phyloP scores from a whole-genome alignment of 179 eudicot genomes.

The Spinacia oleracea region DNA sequence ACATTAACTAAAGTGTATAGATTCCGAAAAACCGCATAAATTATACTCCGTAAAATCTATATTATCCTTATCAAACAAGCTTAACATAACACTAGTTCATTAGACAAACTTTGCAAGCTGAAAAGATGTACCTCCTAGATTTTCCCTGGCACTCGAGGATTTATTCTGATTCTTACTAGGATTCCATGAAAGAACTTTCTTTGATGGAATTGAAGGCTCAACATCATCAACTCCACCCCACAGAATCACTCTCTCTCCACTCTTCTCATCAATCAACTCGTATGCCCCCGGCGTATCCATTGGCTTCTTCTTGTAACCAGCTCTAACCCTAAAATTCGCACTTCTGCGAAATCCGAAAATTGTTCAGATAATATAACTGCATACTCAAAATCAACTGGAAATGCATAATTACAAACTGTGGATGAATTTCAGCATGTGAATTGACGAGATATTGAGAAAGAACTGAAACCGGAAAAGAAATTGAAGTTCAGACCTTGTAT shows the following conservation, averaged over 20 bases:
- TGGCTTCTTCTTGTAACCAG: slow-evolving; percentile 38
- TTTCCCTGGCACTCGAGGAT: neutral
- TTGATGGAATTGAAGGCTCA: slow-evolving; percentile 30
- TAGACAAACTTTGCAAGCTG: neutral
- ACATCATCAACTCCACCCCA: slow-evolving; percentile 56
- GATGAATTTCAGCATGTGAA: neutral
- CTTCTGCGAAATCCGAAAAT: slow-evolving; percentile 14
- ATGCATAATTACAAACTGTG: neutral
- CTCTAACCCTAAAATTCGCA: slow-evolving; percentile 32
- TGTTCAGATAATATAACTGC: neutral
- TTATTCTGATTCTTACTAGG: slow-evolving; percentile 19
- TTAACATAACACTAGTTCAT: neutral
- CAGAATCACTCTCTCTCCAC: slow-evolving; percentile 56
- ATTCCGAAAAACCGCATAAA: neutral
- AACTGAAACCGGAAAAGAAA: neutral
- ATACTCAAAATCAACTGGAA: neutral
- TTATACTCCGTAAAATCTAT: too few relatives aligned
- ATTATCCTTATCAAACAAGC: neutral
- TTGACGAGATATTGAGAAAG: too few relatives aligned
- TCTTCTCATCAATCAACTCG: slow-evolving; percentile 53
- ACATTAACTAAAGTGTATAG: neutral
- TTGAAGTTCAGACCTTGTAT: neutral
- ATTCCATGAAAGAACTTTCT: slow-evolving; percentile 41
- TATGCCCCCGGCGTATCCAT: slow-evolving; percentile 63
- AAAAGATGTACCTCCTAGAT: slow-evolving; percentile 27